A percentile compares a stretch with the other conserved stretches of the same genome.
Evolutionary conservation across 768 basidiomycete species (phyloP).

Genomic region (Cubamyces sp.): DNA sequence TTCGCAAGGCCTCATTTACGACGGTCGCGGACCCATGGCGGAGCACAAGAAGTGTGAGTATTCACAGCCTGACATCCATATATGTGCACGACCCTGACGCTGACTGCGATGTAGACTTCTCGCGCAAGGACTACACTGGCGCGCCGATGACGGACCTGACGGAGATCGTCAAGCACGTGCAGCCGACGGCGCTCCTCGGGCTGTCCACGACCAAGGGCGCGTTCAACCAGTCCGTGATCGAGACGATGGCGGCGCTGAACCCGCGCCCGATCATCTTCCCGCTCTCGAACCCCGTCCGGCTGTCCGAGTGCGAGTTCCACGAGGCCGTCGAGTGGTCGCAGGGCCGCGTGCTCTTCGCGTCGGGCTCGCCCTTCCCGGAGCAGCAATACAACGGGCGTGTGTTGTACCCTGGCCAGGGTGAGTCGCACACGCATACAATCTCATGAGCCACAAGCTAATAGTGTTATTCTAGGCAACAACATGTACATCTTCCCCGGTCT

Average conservation of each 20-base stretch:
- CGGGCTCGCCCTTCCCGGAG: conserved; percentile 83
- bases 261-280: conserved; percentile 90
- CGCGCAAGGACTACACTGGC: conserved; percentile 78
- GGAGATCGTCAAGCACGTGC: conserved; percentile 79
- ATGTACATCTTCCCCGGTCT: conserved; percentile 87
- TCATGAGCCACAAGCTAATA: too few species aligned
- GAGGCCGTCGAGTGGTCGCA: conserved; percentile 74
- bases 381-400: conserved; percentile 56
- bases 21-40: conserved; percentile 70
- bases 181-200: conserved; percentile 88
- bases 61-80: not conserved
- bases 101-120: conserved; percentile 60
- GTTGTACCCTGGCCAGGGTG: conserved; percentile 77
- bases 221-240: conserved; percentile 72
- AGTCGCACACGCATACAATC: too few species aligned
- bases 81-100: not conserved
- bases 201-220: conserved; percentile 86
- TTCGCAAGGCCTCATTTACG: conserved; percentile 84
- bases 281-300: conserved; percentile 84
- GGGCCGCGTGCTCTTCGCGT: conserved; percentile 83
- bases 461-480: conserved; percentile 62
- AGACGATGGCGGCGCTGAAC: conserved; percentile 79
- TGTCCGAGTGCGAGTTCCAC: conserved; percentile 80
- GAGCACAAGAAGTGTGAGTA: conserved; percentile 81
- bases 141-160: conserved; percentile 74